Conservation (phyloP, 306 rosid species). For the Echinosophora koreensis region DNA sequence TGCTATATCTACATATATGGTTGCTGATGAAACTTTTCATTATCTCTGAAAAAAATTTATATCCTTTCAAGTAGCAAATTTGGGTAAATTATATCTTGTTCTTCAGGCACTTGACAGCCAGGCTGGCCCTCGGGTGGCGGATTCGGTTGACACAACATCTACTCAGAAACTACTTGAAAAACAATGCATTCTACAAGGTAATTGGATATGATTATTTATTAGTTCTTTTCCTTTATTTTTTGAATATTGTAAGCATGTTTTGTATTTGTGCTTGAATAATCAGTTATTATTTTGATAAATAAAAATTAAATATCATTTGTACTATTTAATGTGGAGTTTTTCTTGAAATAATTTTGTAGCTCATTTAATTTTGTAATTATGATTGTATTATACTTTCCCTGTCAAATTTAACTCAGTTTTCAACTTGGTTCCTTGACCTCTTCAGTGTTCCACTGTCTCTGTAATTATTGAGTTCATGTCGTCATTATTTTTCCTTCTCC, state of each 20-base stretch:
- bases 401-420: constrained; percentile 33
- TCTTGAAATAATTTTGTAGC: constrained; percentile 17
- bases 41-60: constrained; percentile 9
- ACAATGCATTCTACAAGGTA: constrained; percentile 98
- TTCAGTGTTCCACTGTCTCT: constrained; percentile 21
- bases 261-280: constrained; percentile 38
- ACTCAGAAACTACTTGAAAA: constrained; percentile 80
- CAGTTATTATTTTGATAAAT: constrained; percentile 25
- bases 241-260: constrained; percentile 24
- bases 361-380: not conserved
- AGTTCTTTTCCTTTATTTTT: constrained; percentile 9
- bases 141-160: constrained; percentile 94
- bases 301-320: constrained; percentile 25
- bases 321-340: constrained; percentile 16
- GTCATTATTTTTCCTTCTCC: not conserved
- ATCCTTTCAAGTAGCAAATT: constrained; percentile 26
- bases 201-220: constrained; percentile 33
- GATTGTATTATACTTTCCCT: not conserved
- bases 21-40: constrained; percentile 31
- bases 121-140: constrained; percentile 98
- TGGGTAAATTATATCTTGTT: constrained; percentile 42
- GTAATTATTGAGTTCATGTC: not conserved
- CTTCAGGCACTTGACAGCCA: constrained; percentile 85
- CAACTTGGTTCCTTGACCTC: constrained; percentile 27
- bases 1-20: constrained; percentile 8